Evolutionary conservation across 1,139 yeast genomes (phyloP), one percentile per base, ranked within the genome.

Genomic region (Pneumocystis carinii): DNA sequence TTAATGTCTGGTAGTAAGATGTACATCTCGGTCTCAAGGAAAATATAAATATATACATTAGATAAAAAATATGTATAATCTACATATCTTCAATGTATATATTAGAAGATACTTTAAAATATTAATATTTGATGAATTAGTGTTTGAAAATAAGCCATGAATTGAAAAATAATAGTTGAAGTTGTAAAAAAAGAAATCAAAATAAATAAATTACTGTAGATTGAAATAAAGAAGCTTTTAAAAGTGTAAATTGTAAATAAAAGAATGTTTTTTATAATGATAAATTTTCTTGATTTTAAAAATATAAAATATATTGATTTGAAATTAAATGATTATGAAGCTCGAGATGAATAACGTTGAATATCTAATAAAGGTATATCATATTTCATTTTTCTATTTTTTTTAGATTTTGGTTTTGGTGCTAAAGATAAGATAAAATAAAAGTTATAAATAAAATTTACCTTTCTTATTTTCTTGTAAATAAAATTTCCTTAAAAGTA

Each of bases 401-500:
- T 85, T 72, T 90, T 90, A 36, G 81, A 76, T 69, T 87, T 83
- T 0, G 95, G 94, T 32, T 75, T 79, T 0, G 98, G 98, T 0
- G 97, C 96, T 59, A 61, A 80, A 58, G n/a, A 48, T 24, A 48
- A 24, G 14, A 48, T 48, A 10, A 48, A 48, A 48, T 48, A 24
- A 24, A 24, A 12, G 12, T 48, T 3, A 15, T 24, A 24, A 24
- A 24, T 24, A 12, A 48, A 48, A 48, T 48, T 32, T 4, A 48
- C 55, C 55, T 48, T 19, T 48, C 24, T 81, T 84, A 42, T 62
- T 61, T 53, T 60, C 62, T 56, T 63, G 61, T 60, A 64, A 62
- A 39, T 92, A 92, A 74, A 92, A 92, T 70, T 83, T 81, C 64
- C 98, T 77, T 53, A 92, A 75, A 61, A 92, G 74, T 74, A 87